These are phyloP conservation scores for Gillenia trifoliata DNA, from an alignment of 306 rosid species.

Conservation along the genomic window DNA sequence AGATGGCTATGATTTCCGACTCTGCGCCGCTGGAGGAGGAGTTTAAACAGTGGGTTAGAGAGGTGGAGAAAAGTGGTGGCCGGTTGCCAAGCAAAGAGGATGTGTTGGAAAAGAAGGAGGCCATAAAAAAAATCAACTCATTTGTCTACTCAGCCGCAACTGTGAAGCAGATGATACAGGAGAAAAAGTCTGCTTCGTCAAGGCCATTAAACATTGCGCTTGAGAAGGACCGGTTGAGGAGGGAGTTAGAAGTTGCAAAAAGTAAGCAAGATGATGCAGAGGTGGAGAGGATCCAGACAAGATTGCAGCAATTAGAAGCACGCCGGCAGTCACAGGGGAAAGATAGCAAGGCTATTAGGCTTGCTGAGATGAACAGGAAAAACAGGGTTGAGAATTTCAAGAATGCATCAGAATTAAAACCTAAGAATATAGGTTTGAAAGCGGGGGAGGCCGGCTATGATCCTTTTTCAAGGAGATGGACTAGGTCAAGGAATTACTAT, in stretches of 20 bases:
- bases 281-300: constrained; percentile 58
- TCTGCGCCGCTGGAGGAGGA: constrained; percentile 75
- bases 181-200: constrained; percentile 73
- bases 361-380: constrained; percentile 93
- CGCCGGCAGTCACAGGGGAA: constrained; percentile 42
- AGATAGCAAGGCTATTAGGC: constrained; percentile 78
- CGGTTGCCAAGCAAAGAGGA: constrained; percentile 67
- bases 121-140: constrained; percentile 52
- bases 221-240: constrained; percentile 85
- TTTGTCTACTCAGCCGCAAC: constrained; percentile 89
- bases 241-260: constrained; percentile 64
- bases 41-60: constrained; percentile 83
- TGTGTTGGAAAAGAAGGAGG: constrained; percentile 56
- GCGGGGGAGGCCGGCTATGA: constrained; percentile 97
- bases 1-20: constrained; percentile 96
- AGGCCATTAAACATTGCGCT: constrained; percentile 86
- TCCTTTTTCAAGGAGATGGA: constrained; percentile 99
- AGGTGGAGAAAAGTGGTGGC: constrained; percentile 78
- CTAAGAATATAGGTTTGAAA: constrained; percentile 44
- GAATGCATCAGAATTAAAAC: constrained; percentile 79
- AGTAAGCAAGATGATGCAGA: constrained; percentile 55
- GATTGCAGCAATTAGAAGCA: constrained; percentile 70
- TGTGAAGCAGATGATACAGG: constrained; percentile 87
- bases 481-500: constrained; percentile 89
- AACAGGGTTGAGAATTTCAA: constrained; percentile 94